A percentile compares a stretch with the other conserved stretches of the same genome.
Conservation (phyloP, 768 basidiomycete genomes). For the Rhizopogon vesiculosus region DNA sequence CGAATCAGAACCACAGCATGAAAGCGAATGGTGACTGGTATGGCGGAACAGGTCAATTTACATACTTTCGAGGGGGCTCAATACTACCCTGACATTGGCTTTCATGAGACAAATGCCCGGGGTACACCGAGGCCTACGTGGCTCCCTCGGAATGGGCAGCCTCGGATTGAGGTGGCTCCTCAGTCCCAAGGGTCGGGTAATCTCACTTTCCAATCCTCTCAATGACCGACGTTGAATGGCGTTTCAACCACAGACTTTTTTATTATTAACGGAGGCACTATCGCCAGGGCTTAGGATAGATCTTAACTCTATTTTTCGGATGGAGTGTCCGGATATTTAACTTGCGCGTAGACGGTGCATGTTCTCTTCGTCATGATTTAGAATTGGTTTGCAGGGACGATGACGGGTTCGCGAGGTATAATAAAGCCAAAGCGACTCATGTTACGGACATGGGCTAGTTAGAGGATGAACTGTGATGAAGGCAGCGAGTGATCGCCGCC, state of each 20-base stretch:
- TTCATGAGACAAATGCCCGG: conserved; percentile 49
- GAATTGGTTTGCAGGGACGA: background rate
- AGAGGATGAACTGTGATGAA: background rate
- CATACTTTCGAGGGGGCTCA: conserved; percentile 25
- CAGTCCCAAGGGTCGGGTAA: background rate
- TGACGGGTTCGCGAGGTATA: background rate
- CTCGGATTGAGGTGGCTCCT: conserved; percentile 22
- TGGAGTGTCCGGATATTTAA: background rate
- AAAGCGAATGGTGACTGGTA: conserved; percentile 24
- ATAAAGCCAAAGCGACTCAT: background rate
- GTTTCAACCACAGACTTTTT: background rate
- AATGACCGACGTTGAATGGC: background rate
- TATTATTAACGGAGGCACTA: background rate
- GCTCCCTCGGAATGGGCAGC: conserved; percentile 41
- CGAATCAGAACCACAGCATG: conserved; percentile 22
- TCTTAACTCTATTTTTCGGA: conserved; percentile 1
- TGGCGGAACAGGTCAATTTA: conserved; percentile 23
- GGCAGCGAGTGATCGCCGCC: background rate
- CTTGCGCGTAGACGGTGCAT: background rate
- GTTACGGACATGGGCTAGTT: background rate
- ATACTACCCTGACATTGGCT: conserved; percentile 40
- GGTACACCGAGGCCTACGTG: conserved; percentile 29
- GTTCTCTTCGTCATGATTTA: background rate
- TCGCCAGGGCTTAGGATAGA: background rate
- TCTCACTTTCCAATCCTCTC: background rate